A percentile compares a stretch with the other conserved stretches of the same genome.
Evolutionary conservation across 2,329 filamentous ascomycete genomes (phyloP).

Genomic region (Paradendryphiella salina): DNA sequence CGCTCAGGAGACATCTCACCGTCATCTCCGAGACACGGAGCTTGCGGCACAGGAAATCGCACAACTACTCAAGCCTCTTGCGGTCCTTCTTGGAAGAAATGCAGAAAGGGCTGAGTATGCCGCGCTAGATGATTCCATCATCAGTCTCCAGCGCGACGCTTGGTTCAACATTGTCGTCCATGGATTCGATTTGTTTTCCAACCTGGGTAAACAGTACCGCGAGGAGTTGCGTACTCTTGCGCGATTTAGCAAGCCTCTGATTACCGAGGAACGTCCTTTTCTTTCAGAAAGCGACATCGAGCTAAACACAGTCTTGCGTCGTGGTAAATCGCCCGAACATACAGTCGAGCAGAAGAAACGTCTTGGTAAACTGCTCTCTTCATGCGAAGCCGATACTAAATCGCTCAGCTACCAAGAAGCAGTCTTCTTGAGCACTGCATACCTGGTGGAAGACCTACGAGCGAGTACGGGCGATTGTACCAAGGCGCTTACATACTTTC

Average conservation of each 20-base stretch:
- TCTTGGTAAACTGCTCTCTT: constrained; percentile 72
- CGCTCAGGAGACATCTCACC: constrained; percentile 69
- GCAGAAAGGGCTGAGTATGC: constrained; percentile 62
- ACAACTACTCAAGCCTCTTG: constrained; percentile 84
- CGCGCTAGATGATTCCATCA: constrained; percentile 54
- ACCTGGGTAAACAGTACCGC: constrained; percentile 70
- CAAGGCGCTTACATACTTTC: constrained; percentile 85
- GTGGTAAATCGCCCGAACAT: constrained; percentile 80
- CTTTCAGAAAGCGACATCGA: constrained; percentile 96
- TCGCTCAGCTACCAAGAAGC: constrained; percentile 84
- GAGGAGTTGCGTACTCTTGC: constrained; percentile 83
- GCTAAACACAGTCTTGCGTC: constrained; percentile 86
- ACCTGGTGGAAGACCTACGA: constrained; percentile 85
- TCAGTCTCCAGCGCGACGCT: constrained; percentile 78
- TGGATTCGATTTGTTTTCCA: constrained; percentile 77
- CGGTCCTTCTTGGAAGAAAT: constrained; percentile 71
- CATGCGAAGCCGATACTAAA: constrained; percentile 76
- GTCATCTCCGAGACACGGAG: constrained; percentile 76
- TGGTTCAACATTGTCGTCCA: constrained; percentile 99
- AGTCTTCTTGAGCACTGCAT: constrained; percentile 88
- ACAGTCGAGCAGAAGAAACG: constrained; percentile 79
- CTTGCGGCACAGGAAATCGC: constrained; percentile 84
- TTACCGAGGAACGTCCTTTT: constrained; percentile 85
- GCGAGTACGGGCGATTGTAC: constrained; percentile 88
- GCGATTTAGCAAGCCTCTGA: constrained; percentile 80